Conservation (phyloP, 768 basidiomycete genomes). For the Rhizopogon roseolus region DNA sequence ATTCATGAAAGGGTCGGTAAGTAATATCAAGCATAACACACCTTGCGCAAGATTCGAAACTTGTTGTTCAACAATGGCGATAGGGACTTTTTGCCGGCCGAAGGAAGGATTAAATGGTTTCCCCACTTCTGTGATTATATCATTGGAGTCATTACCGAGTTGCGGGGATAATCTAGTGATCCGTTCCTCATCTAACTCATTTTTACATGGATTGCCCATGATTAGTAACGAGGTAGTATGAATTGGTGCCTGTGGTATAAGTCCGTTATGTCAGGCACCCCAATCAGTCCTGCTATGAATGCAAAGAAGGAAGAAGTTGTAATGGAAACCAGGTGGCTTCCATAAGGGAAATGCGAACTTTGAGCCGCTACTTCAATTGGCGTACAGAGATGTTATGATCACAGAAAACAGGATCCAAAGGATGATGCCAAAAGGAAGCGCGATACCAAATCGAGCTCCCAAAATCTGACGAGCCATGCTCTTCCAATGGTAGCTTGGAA, state of each 20-base stretch:
- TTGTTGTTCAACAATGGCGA: slow-evolving; percentile 67
- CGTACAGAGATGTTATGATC: no score
- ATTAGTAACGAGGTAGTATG: slow-evolving; percentile 81
- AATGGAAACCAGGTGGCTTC: slow-evolving; percentile 68
- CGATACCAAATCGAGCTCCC: no score
- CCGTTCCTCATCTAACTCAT: slow-evolving; percentile 33
- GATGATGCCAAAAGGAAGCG: no score
- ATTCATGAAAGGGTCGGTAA: slow-evolving; percentile 79
- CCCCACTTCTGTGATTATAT: slow-evolving; percentile 18
- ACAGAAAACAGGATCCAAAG: no score
- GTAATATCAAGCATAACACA: slow-evolving; percentile 67
- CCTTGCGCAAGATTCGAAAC: slow-evolving; percentile 87
- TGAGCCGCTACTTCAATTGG: no score
- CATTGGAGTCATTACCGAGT: background rate
- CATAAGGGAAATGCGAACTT: slow-evolving; percentile 37
- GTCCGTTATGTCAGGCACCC: slow-evolving; percentile 73
- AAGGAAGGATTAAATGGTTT: slow-evolving; percentile 13
- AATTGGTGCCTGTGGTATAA: slow-evolving; percentile 74
- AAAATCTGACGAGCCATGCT: slow-evolving; percentile 80
- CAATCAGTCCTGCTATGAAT: slow-evolving; percentile 79
- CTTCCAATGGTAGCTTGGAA: slow-evolving; percentile 71
- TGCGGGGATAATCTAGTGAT: slow-evolving; percentile 5
- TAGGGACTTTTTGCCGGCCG: slow-evolving; percentile 43
- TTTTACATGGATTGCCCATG: slow-evolving; percentile 43
- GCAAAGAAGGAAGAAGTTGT: slow-evolving; percentile 92